phyloP scores from a whole-genome alignment of 2,329 filamentous ascomycete genomes.

The Helotiales sp. region DNA sequence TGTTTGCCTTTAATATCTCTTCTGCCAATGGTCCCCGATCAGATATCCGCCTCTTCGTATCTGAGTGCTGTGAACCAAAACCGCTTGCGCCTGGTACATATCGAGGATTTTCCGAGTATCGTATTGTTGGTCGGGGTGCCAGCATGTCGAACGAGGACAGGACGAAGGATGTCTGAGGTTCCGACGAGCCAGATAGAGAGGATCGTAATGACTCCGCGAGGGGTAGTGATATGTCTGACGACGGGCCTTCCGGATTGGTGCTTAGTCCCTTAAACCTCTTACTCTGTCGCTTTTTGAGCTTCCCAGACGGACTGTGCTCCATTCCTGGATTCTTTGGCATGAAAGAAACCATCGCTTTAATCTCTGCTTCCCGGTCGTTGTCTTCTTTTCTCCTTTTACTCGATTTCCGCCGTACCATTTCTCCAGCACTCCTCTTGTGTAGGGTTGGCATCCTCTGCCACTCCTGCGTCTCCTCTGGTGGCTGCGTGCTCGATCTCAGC shows the following conservation, averaged over 20 bases:
- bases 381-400: constrained; percentile 78
- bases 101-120: constrained; percentile 67
- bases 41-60: constrained; percentile 52
- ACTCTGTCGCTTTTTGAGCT: constrained; percentile 62
- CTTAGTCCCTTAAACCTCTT: constrained; percentile 58
- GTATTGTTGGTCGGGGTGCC: constrained; percentile 80
- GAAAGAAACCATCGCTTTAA: constrained; percentile 77
- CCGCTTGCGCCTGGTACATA: constrained; percentile 46
- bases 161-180: constrained; percentile 70
- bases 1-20: constrained; percentile 59
- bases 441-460: constrained; percentile 53
- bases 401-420: constrained; percentile 66
- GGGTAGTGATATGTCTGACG: constrained; percentile 69
- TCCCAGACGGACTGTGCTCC: constrained; percentile 59
- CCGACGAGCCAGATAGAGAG: constrained; percentile 72
- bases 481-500: constrained; percentile 27
- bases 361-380: constrained; percentile 79
- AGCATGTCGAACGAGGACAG: constrained; percentile 80
- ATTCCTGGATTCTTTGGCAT: constrained; percentile 64
- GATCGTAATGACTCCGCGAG: constrained; percentile 74
- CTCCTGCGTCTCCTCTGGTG: constrained; percentile 28
- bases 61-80: constrained; percentile 42
- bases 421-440: constrained; percentile 60
- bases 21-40: constrained; percentile 58
- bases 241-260: constrained; percentile 58